Percentiles rank a stretch among this genome's conserved stretches.
Evolutionary conservation across 805 yeast genomes (phyloP).

Genomic region (Ogataea siamensis): DNA sequence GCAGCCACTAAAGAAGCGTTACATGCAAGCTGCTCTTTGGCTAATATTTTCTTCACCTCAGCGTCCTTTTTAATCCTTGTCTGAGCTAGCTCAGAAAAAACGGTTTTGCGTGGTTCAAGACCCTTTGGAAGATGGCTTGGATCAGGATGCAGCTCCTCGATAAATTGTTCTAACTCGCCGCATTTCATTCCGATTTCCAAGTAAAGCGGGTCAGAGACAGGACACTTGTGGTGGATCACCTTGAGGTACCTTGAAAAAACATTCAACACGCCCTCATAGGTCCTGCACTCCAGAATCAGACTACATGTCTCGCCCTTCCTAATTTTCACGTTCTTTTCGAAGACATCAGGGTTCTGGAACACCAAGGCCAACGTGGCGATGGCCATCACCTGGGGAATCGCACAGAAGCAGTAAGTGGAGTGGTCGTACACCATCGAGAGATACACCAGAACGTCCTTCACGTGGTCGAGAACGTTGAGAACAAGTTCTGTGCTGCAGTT

Average conservation of each 20-base stretch:
- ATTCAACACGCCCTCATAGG: conserved; percentile 70
- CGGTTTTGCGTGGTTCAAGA: conserved; percentile 45
- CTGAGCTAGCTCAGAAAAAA: conserved; percentile 45
- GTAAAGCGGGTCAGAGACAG: conserved; percentile 83
- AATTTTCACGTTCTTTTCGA: conserved; percentile 75
- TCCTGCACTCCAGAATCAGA: conserved; percentile 70
- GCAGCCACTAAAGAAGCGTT: conserved; percentile 18
- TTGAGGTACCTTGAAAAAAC: conserved; percentile 74
- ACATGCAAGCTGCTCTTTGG: conserved; percentile 20
- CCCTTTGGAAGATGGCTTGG: conserved; percentile 53
- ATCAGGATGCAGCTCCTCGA: conserved; percentile 71
- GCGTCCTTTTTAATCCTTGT: conserved; percentile 40
- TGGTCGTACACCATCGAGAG: conserved; percentile 76
- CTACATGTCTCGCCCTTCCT: conserved; percentile 84
- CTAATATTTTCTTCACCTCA: conserved; percentile 17
- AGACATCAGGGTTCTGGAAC: conserved; percentile 73
- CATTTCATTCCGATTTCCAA: conserved; percentile 78
- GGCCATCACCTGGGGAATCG: conserved; percentile 99
- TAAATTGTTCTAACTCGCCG: conserved; percentile 85
- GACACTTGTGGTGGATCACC: conserved; percentile 73
- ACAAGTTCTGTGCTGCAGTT: conserved; percentile 80
- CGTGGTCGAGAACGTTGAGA: conserved; percentile 74
- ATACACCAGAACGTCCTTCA: conserved; percentile 70
- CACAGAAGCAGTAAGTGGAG: conserved; percentile 84
- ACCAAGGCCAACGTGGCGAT: conserved; percentile 88